Evolutionary conservation across 2,329 filamentous ascomycete genomes (phyloP), one percentile per base, ranked within the genome.

Genomic region (Penicillium sp.): DNA sequence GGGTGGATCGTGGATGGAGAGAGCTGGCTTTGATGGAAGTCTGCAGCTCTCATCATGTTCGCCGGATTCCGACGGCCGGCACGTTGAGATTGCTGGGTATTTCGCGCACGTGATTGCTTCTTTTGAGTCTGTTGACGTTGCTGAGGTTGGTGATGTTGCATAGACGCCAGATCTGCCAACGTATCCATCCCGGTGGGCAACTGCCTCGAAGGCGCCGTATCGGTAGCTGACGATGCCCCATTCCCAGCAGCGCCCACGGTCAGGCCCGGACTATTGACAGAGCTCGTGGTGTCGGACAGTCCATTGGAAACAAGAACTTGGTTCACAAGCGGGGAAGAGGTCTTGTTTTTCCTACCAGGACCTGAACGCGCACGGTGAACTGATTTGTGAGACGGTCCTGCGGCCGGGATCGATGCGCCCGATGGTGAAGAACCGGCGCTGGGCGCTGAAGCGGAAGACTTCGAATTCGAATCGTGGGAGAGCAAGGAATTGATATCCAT

Each of bases 401-500:
- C 51, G 47, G 62, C 48, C 11, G 62, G 48, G 39, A 51, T 45
- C 26, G 60, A 52, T 46, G 65, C 46, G 43, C 63, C 61, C n/a
- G 58, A 54, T 13, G 66, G 56, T 4, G 61, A 50, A 45, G 62
- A 56, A 45, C 56, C 57, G 35, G 57, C 47, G 24, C 58, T 54
- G 32, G 63, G 60, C 28, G 65, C 63, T 11, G 68, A 64, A 51
- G 60, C 66, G 51, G 63, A 60, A 34, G 66, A 62, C 41, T 70
- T 66, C 12, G 66, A 60, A 54, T 70, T 66, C 36, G 67, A 66
- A 49, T 73, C 70, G 57, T 71, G 70, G 46, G 72, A 74, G 50
- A 74, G 68, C 33, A 74, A 66, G 25, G 68, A 72, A 57, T 68
- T 73, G 58, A 74, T 73, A 53, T 74, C 72, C 72, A 74, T 74